phyloP scores from a whole-genome alignment of 2,329 filamentous ascomycete species.

The Echinosphaeria canescens region DNA sequence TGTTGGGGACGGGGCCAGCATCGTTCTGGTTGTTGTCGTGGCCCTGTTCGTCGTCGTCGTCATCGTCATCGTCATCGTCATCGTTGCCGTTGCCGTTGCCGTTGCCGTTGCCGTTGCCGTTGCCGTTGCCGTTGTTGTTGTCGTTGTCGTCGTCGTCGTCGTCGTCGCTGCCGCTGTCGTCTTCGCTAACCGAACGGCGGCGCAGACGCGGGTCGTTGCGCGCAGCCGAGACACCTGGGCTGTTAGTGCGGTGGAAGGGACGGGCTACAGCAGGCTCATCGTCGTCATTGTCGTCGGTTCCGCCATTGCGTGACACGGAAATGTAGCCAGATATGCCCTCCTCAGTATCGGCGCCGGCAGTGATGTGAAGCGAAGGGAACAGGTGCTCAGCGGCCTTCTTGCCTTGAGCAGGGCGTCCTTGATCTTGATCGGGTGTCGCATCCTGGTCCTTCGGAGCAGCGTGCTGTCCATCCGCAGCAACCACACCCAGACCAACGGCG shows the following conservation, averaged over 20 bases:
- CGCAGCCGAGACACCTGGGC: constrained; percentile 22
- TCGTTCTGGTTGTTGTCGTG: constrained; percentile 5
- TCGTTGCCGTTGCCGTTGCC: not conserved
- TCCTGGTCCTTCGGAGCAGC: too few species aligned
- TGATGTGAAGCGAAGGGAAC: constrained; percentile 19
- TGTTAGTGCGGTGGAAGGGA: constrained; percentile 32
- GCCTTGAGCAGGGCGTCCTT: too few species aligned
- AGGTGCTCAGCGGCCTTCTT: not conserved
- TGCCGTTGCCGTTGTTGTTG: constrained; percentile 5
- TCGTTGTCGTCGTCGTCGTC: constrained; percentile 6
- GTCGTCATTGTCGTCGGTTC: constrained; percentile 27
- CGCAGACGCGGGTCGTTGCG: constrained; percentile 6
- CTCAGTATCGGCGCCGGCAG: constrained; percentile 14
- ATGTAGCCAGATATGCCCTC: constrained; percentile 5
- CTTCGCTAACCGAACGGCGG: not conserved
- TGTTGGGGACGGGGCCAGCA: too few species aligned
- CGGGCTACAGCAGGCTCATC: constrained; percentile 34
- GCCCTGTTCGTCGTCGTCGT: constrained; percentile 8
- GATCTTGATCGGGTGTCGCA: too few species aligned
- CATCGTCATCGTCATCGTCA: constrained; percentile 1
- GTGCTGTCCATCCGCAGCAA: too few species aligned
- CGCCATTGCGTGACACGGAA: constrained; percentile 2
- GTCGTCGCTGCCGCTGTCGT: not conserved
- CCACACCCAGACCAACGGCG: too few species aligned
- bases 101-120: constrained; percentile 2